phyloP scores from a whole-genome alignment of 495 filamentous ascomycete genomes.

The Talaromyces nanjingensis region DNA sequence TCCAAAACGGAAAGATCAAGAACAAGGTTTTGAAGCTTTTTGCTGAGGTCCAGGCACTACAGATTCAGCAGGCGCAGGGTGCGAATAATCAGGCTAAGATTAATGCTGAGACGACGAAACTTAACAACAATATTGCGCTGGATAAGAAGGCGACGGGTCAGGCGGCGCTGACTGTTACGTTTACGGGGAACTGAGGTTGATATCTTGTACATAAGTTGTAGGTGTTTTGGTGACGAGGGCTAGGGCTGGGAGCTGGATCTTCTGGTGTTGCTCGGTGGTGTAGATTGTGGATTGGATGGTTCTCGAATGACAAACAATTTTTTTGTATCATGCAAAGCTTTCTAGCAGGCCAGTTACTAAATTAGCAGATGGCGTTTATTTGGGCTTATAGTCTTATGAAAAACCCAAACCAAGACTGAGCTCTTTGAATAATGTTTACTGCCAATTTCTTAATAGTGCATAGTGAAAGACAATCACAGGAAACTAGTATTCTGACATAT shows the following conservation, averaged over 20 bases:
- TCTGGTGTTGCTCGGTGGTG: neutral
- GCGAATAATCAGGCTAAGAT: neutral
- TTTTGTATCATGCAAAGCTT: neutral
- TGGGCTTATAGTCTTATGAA: too few species aligned
- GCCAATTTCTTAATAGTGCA: too few species aligned
- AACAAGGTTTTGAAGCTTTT: neutral
- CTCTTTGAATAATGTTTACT: too few species aligned
- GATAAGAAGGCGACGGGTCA: neutral
- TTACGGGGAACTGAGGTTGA: neutral
- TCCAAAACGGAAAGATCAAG: neutral
- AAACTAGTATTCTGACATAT: too few species aligned
- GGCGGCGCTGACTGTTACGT: neutral
- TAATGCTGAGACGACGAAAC: neutral
- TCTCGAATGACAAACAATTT: too few species aligned
- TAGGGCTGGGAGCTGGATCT: neutral
- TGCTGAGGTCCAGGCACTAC: neutral
- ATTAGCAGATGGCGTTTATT: too few species aligned
- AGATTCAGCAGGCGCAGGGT: neutral
- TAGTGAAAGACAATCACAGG: too few species aligned
- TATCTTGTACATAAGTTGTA: neutral
- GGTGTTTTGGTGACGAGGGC: neutral
- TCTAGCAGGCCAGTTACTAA: too few species aligned
- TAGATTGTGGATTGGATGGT: neutral
- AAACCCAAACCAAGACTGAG: too few species aligned
- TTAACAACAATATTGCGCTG: neutral